phyloP scores from a whole-genome alignment of 371 early-diverging fungal species.

The Rhizomucor miehei region DNA sequence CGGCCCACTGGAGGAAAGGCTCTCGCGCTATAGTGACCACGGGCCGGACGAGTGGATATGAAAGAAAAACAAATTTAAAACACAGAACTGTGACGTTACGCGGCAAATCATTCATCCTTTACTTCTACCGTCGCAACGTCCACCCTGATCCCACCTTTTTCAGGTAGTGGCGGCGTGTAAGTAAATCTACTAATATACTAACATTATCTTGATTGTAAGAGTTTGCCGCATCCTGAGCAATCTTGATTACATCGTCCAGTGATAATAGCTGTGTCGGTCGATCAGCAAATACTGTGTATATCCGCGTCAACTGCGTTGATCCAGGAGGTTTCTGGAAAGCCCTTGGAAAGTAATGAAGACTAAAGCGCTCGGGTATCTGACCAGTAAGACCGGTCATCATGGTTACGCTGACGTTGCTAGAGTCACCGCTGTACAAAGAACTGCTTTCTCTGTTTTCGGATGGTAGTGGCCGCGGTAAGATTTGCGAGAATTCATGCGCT shows the following conservation, averaged over 20 bases:
- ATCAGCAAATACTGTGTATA: constrained; percentile 27
- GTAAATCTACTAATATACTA: constrained; percentile 18
- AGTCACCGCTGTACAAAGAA: neutral
- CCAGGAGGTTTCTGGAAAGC: constrained; percentile 32
- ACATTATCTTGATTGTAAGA: constrained; percentile 5
- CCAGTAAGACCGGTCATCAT: constrained; percentile 1
- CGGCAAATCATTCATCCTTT: too few species aligned
- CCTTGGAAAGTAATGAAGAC: constrained; percentile 29
- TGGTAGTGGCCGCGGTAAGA: too few species aligned
- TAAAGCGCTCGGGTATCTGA: constrained; percentile 26
- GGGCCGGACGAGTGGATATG: too few species aligned
- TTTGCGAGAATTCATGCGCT: too few species aligned
- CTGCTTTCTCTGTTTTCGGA: neutral
- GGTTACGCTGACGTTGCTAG: neutral
- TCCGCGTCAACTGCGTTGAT: constrained; percentile 28
- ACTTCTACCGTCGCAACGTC: constrained; percentile 16
- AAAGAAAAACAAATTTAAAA: too few species aligned
- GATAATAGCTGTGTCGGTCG: constrained; percentile 22
- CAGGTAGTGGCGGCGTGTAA: constrained; percentile 24
- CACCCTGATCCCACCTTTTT: constrained; percentile 25
- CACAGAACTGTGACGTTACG: too few species aligned
- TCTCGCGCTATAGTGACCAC: too few species aligned
- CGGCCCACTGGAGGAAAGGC: too few species aligned
- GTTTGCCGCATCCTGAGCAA: constrained; percentile 8
- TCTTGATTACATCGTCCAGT: constrained; percentile 9